Evolutionary conservation across 2,329 filamentous ascomycete genomes (phyloP), one percentile per base, ranked within the genome.

Genomic region (Paracamarosporium sp.): DNA sequence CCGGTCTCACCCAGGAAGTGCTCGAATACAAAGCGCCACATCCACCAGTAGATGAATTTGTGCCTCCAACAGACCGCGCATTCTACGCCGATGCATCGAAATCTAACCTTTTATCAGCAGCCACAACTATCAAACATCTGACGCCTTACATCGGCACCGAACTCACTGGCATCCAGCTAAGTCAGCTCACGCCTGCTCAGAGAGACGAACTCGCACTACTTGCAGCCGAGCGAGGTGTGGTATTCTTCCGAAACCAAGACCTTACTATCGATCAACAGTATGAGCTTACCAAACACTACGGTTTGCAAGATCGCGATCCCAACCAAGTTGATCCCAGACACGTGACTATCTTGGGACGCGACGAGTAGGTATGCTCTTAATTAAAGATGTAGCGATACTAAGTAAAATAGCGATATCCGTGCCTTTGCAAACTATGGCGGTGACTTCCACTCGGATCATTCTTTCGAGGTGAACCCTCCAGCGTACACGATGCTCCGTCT

Each of bases 401-500:
- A 40, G 13, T 4, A 5, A 2, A 9, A 4, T n/a, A 40, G 36
- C 36, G 36, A 40, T 40, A 40, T 40, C n/a, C 36, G 36, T n/a
- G 17, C 36, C 36, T 40, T 40, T n/a, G 36, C 36, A 20, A 40
- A 40, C 13, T 40, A 40, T 20, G 36, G 36, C 9, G 36, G 13
- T 5, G 36, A 40, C n/a, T 40, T 40, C 27, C 50, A 53, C n/a
- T 53, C 50, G 8, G 50, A 53, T n/a, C 38, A 45, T 27, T 53
- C 50, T n/a, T 53, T 45, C 30, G 50, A 53, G 30, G 38, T 31
- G 27, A 40, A 53, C n/a, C 50, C 50, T 3, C 80, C 80, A 0
- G 79, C 77, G 20, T 81, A 81, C 59, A 80, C 80, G 50, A 76
- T 82, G 71, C 67, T 84, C 27, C 81, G 81, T 4, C 75, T 83